These are phyloP conservation scores for Paraglomus occultum DNA, from an alignment of 192 early-diverging fungal species.

Conservation along the genomic window DNA sequence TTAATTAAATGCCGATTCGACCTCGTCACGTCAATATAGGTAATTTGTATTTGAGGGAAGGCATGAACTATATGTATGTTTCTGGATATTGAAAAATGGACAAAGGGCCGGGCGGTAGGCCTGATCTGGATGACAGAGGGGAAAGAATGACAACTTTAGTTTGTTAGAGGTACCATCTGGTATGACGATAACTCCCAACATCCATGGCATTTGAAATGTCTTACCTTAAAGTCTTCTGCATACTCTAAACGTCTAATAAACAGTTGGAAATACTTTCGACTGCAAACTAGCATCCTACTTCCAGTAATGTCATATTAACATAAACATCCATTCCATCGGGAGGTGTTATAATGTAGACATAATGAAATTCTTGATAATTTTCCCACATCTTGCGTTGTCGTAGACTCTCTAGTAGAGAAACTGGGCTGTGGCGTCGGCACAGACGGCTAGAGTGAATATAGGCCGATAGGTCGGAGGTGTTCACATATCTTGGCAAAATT, in stretches of 20 bases:
- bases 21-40: constrained; percentile 3
- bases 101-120: not conserved
- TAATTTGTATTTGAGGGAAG: not conserved
- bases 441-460: not conserved
- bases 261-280: not conserved
- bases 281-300: constrained; percentile 23
- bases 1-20: constrained; percentile 1
- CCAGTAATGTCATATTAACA: not conserved
- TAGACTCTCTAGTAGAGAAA: constrained; percentile 19
- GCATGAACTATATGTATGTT: not conserved
- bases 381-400: constrained; percentile 10
- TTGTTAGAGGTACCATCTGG: too few species aligned
- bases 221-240: constrained; percentile 21
- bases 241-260: constrained; percentile 18
- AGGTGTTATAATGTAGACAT: not conserved
- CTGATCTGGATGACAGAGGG: not conserved
- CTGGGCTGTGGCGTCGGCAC: not conserved
- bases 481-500: constrained; percentile 25
- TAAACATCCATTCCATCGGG: constrained; percentile 11
- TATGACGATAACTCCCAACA: too few species aligned
- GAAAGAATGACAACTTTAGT: not conserved
- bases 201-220: not conserved
- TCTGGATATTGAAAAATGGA: not conserved
- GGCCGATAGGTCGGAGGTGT: constrained; percentile 8
- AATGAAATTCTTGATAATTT: not conserved